Base-by-base conservation (phyloP, 768 basidiomycete genomes). In the Termitomyces sp. region DNA sequence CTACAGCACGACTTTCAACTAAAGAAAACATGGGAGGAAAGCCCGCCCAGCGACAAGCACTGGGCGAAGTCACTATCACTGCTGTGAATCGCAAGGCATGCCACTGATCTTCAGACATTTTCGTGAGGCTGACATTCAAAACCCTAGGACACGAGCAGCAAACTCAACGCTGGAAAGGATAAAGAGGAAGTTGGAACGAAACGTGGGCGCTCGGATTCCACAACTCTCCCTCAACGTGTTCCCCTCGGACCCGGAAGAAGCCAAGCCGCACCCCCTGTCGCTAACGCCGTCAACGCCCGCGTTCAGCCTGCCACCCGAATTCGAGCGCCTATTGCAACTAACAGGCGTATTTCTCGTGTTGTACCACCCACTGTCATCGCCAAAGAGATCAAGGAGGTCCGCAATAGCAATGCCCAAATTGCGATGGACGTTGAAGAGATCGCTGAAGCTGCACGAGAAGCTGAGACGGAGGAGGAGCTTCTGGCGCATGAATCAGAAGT, bases 11-110 rank as follows among this genome's bases (percentile, higher is more conserved):
- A 53, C 74, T 82, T 62, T 65, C 79, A 47, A 71, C 77, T 33
- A 81, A 81, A 68, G 78, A 81, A n/a, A 36, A 51, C 57, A 75
- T 74, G 60, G 71, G 65, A 36, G 72, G 78, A 63, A 93, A 92
- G 78, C 76, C 75, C 34, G 79, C 76, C 43, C 74, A 78, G 69
- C 82, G 93, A 63, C 80, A 87, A 33, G 91, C 86, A 40, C 80
- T 95, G 50, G 84, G 86, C 58, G 93, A 94, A 74, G 92, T 95
- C 62, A 89, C 89, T 45, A 86, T 82, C 51, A 82, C 83, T 60
- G 86, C 87, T 56, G 83, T 91, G 52, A 91, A 91, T 71, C 83
- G 85, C 69, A 91, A 88, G 77, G 89, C 88, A 67, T 18, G 49
- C 51, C 67, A 47, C 46, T 39, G 44, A 55, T 51, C 44, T 60